phyloP scores from a whole-genome alignment of 192 early-diverging fungal genomes.

The Coemansia nantahalensis region DNA sequence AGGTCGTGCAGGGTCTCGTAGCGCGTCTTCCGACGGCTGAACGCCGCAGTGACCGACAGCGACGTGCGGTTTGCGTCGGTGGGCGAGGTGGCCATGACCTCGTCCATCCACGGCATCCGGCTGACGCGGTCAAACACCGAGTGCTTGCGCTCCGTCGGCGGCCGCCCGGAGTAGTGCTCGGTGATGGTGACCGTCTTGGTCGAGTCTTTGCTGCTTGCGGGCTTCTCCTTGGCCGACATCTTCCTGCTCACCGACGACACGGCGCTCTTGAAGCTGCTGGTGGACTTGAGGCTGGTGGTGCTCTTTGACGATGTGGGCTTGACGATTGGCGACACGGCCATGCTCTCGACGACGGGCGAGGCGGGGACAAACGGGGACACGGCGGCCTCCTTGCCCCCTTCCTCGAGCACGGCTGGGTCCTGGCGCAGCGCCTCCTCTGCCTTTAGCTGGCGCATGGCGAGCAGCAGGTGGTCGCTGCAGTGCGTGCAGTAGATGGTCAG shows the following conservation, averaged over 20 bases:
- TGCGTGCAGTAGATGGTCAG: conserved; percentile 33
- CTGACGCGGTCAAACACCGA: conserved; percentile 39
- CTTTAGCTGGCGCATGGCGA: conserved; percentile 15
- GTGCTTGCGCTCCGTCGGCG: conserved; percentile 3
- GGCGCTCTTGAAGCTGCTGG: not conserved
- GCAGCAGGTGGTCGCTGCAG: conserved; percentile 33
- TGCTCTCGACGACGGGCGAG: too few species aligned
- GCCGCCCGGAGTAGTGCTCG: too few species aligned
- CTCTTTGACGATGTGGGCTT: not conserved
- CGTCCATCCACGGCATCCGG: conserved; percentile 45
- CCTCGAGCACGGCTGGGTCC: not conserved
- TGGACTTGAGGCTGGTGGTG: not conserved
- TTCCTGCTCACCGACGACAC: not conserved
- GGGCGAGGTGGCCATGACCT: conserved; percentile 41
- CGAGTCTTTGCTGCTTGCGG: too few species aligned
- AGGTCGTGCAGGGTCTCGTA: conserved; percentile 33
- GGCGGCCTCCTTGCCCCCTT: too few species aligned
- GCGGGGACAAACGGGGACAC: too few species aligned
- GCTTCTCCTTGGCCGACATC: not conserved
- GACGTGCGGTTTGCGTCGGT: conserved; percentile 35
- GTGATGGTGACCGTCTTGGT: too few species aligned
- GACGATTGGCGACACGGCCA: too few species aligned
- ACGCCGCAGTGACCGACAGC: conserved; percentile 12
- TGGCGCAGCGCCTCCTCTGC: not conserved
- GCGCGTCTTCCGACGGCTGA: conserved; percentile 3